phyloP scores from a whole-genome alignment of 2,329 filamentous ascomycete genomes.

The Ceratocystis alfenasii region DNA sequence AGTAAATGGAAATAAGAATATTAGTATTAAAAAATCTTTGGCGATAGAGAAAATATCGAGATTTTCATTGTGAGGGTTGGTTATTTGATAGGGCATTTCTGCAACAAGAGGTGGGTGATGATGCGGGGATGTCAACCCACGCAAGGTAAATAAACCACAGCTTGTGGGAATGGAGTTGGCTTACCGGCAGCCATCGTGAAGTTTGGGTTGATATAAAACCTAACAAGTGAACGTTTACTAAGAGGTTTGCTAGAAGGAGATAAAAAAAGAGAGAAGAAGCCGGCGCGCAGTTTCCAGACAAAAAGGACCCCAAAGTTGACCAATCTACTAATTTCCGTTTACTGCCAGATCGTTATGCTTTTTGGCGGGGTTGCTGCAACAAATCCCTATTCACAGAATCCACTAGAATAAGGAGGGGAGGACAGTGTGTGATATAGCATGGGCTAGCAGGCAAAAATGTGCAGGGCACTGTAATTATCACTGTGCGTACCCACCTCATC shows the following conservation, averaged over 20 bases:
- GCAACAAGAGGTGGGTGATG: background rate
- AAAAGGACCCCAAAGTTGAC: background rate
- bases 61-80: background rate
- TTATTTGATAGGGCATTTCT: background rate
- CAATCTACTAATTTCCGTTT: background rate
- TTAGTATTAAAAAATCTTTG: background rate
- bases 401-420: background rate
- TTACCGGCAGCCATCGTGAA: slow-evolving; percentile 30
- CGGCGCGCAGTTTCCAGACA: background rate
- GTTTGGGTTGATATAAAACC: slow-evolving; percentile 14
- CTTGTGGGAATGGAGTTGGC: slow-evolving; percentile 19
- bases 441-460: no score
- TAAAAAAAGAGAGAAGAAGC: slow-evolving; percentile 8
- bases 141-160: background rate
- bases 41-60: no score
- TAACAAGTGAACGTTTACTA: slow-evolving; percentile 4
- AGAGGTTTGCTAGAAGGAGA: background rate
- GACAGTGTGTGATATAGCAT: slow-evolving; percentile 8
- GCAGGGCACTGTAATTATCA: background rate
- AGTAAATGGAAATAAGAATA: slow-evolving; percentile 19
- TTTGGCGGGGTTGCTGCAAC: slow-evolving; percentile 19
- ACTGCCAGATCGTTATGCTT: slow-evolving; percentile 3
- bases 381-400: slow-evolving; percentile 9
- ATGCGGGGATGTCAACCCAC: background rate
- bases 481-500: background rate